A percentile compares a stretch with the other conserved stretches of the same genome.
Conservation (phyloP, 108 stramenopile genomes). For the Nitzschia inconspicua region DNA sequence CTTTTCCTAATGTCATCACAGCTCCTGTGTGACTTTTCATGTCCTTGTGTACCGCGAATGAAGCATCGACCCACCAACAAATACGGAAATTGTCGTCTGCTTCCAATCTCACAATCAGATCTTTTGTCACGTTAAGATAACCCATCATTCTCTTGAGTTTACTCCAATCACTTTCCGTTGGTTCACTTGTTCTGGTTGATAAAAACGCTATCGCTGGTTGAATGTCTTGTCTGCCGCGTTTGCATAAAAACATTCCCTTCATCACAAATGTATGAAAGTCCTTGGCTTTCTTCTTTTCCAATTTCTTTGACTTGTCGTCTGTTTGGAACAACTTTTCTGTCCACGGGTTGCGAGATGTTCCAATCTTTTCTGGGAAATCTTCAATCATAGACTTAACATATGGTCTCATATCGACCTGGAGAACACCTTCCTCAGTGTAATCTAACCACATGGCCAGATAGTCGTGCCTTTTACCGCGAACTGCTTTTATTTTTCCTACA, state of each 20-base stretch:
- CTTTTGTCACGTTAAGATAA: constrained; percentile 32
- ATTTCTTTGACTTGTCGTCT: constrained; percentile 1
- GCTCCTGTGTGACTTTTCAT: constrained; percentile 38
- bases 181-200: constrained; percentile 33
- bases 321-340: constrained; percentile 29
- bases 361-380: background rate
- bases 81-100: constrained; percentile 3
- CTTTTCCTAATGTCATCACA: constrained; percentile 27
- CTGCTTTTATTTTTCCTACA: too few relatives aligned
- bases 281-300: background rate
- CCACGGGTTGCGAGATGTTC: constrained; percentile 26
- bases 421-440: constrained; percentile 11
- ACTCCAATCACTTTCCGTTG: constrained; percentile 43
- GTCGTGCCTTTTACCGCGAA: constrained; percentile 34
- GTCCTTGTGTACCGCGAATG: constrained; percentile 31
- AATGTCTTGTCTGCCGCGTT: constrained; percentile 39
- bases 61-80: constrained; percentile 24
- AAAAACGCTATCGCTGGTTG: constrained; percentile 43
- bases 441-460: constrained; percentile 42
- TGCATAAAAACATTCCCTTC: constrained; percentile 29
- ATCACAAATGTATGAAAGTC: constrained; percentile 8
- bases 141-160: constrained; percentile 37
- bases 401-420: constrained; percentile 16
- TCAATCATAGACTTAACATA: constrained; percentile 15
- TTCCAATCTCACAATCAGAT: constrained; percentile 19